A percentile compares a stretch with the other conserved stretches of the same genome.
phyloP scores from a whole-genome alignment of 2,329 filamentous ascomycete genomes.

The Neoascochyta sp. region DNA sequence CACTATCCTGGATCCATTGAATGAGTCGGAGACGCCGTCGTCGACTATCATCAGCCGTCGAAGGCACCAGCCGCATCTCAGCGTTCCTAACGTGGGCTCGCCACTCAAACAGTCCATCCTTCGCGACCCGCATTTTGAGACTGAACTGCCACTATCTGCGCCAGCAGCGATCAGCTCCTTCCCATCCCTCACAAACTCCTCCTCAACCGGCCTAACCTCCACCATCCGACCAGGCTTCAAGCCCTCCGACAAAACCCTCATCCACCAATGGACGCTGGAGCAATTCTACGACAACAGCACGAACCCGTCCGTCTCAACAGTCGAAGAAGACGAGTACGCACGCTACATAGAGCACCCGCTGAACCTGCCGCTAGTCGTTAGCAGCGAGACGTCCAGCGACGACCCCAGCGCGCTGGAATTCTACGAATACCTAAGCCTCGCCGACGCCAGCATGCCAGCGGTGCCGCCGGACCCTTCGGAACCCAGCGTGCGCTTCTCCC shows the following conservation, averaged over 20 bases:
- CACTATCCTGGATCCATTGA: slow-evolving; percentile 62
- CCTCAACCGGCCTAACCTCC: slow-evolving; percentile 24
- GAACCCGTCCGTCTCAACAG: slow-evolving; percentile 72
- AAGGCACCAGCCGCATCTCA: slow-evolving; percentile 20
- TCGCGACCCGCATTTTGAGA: slow-evolving; percentile 39
- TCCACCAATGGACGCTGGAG: slow-evolving; percentile 83
- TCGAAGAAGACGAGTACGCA: slow-evolving; percentile 81
- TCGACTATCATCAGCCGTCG: slow-evolving; percentile 17
- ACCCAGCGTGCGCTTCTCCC: slow-evolving; percentile 12
- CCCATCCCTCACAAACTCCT: slow-evolving; percentile 26
- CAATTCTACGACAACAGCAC: slow-evolving; percentile 82
- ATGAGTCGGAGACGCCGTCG: slow-evolving; percentile 29
- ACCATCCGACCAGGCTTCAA: slow-evolving; percentile 34
- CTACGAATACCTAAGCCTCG: slow-evolving; percentile 70
- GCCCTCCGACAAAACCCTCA: slow-evolving; percentile 72
- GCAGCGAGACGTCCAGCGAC: slow-evolving; percentile 59
- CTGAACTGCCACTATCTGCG: slow-evolving; percentile 19
- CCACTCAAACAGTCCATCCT: slow-evolving; percentile 43
- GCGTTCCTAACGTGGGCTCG: slow-evolving; percentile 32
- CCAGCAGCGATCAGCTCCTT: slow-evolving; percentile 15
- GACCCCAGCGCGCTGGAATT: slow-evolving; percentile 61
- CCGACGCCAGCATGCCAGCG: slow-evolving; percentile 18
- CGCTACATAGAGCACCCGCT: slow-evolving; percentile 86
- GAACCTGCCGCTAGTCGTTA: slow-evolving; percentile 77
- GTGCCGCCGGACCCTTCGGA: slow-evolving; percentile 17